Evolutionary conservation across 805 yeast genomes (phyloP).

Genomic region (Yarrowia sp.): DNA sequence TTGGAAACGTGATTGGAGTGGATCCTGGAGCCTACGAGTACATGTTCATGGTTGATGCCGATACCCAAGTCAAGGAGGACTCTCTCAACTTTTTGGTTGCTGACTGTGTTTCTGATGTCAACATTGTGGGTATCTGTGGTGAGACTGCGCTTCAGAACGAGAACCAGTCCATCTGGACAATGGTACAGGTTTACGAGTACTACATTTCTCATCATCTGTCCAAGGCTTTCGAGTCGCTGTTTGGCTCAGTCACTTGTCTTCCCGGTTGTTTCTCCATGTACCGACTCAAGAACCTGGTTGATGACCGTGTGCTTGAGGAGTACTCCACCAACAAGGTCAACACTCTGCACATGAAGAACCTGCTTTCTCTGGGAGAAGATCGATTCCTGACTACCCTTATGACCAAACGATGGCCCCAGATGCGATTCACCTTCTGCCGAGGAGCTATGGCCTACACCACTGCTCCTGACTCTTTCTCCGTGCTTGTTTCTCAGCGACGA

Average conservation of each 20-base stretch:
- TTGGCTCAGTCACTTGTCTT: conserved; percentile 62
- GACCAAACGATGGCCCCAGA: conserved; percentile 54
- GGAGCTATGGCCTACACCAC: conserved; percentile 58
- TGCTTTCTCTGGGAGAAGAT: conserved; percentile 61
- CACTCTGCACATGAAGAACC: conserved; percentile 57
- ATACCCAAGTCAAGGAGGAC: conserved; percentile 54
- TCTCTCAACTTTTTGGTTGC: conserved; percentile 54
- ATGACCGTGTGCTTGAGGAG: conserved; percentile 54
- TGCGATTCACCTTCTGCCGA: conserved; percentile 53
- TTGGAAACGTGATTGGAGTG: conserved; percentile 56
- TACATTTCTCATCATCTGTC: conserved; percentile 62
- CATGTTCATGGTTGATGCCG: conserved; percentile 59
- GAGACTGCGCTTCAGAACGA: conserved; percentile 58
- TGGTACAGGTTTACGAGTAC: conserved; percentile 62
- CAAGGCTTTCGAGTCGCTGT: conserved; percentile 61
- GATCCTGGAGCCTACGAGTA: conserved; percentile 55
- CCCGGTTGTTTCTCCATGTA: conserved; percentile 65
- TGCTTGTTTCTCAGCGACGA: conserved; percentile 54
- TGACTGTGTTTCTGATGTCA: conserved; percentile 52
- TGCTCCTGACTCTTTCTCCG: conserved; percentile 52
- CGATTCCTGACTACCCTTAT: conserved; percentile 55
- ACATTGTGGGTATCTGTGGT: conserved; percentile 58
- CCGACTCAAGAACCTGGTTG: conserved; percentile 55
- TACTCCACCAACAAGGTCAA: conserved; percentile 55
- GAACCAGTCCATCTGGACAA: conserved; percentile 50